Evolutionary conservation across 805 yeast genomes (phyloP), one percentile per base, ranked within the genome.

Genomic region (Kazachstania viticola): DNA sequence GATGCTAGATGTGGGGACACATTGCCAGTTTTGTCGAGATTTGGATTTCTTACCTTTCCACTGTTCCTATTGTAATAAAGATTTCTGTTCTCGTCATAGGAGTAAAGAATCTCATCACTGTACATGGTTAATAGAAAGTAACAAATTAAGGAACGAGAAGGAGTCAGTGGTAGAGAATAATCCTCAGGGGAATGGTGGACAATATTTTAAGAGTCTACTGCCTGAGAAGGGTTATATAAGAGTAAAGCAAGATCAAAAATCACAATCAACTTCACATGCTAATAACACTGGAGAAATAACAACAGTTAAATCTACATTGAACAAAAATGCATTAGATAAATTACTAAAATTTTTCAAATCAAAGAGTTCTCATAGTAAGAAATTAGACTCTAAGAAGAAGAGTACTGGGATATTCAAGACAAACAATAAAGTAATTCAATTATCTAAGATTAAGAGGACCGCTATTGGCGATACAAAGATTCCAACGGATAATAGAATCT

Each of bases 1-100:
- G 6, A 54, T 54, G 58, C 37, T 54, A 12, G 60, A 54, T 38
- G 60, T 52, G n/a, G 60, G 60, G 2, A 49, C 50, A 18, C 60
- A 54, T 30, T 54, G 60, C 35, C 33, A 36, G 14, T 52, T 39
- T 32, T 54, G 60, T 31, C 35, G 51, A 26, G 51, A 54, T 32
- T 17, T 52, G 7, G 60, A 54, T 32, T 54, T 54, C 30, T 34
- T 54, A 19, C 60, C 60, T 5, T 54, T 54, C 38, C 54, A 51
- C 32, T 54, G 60, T 33, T 30, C 38, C 5, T 36, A 23, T 18
- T 54, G 60, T 34, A 32, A 46, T 22, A 40, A 44, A 9, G 53
- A 51, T 36, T 53, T 51, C 28, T 54, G 60, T 37, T 29, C 48
- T 4, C 30, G 31, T 7, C 60, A 54, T 35, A 37, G 60, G 28